These are phyloP conservation scores for Talaromyces liani DNA, from an alignment of 495 filamentous ascomycete genomes.

Conservation along the genomic window DNA sequence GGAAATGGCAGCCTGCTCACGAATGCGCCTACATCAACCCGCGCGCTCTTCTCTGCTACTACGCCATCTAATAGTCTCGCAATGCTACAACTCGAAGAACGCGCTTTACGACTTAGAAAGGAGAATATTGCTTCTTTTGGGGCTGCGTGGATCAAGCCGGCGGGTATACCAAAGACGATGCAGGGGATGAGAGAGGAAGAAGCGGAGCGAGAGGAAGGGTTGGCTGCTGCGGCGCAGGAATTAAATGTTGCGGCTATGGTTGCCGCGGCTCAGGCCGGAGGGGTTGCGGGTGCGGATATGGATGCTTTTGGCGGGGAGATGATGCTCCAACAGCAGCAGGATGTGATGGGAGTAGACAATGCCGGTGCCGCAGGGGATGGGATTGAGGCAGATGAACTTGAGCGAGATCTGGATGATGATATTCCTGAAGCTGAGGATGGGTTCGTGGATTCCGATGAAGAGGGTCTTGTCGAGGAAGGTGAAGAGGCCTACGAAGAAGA, in stretches of 20 bases:
- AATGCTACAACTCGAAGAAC: conserved; percentile 60
- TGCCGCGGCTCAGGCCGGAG: conserved; percentile 45
- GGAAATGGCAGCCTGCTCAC: conserved; percentile 5
- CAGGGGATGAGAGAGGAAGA: conserved; percentile 71
- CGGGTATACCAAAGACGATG: conserved; percentile 41
- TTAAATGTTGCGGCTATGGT: conserved; percentile 55
- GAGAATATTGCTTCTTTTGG: conserved; percentile 68
- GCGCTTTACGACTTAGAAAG: conserved; percentile 57
- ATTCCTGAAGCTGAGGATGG: conserved; percentile 33
- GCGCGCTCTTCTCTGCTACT: conserved; percentile 22
- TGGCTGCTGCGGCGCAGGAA: conserved; percentile 61
- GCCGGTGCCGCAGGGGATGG: conserved; percentile 14
- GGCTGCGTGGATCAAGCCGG: conserved; percentile 67
- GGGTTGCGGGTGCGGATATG: conserved; percentile 18
- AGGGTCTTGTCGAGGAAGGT: conserved; percentile 33
- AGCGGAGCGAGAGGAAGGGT: conserved; percentile 72
- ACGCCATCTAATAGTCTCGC: conserved; percentile 38
- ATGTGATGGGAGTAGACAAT: conserved; percentile 5
- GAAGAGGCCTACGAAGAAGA: conserved; percentile 35
- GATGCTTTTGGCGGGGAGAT: conserved; percentile 13
- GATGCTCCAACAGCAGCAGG: conserved; percentile 12
- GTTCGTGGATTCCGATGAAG: conserved; percentile 16
- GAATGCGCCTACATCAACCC: conserved; percentile 7
- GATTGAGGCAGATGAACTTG: conserved; percentile 27
- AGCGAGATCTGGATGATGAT: conserved; percentile 42